Percentiles rank a stretch among this genome's conserved stretches.
Evolutionary conservation across 2,329 filamentous ascomycete genomes (phyloP).

Genomic region (Delphinella strobiligena): DNA sequence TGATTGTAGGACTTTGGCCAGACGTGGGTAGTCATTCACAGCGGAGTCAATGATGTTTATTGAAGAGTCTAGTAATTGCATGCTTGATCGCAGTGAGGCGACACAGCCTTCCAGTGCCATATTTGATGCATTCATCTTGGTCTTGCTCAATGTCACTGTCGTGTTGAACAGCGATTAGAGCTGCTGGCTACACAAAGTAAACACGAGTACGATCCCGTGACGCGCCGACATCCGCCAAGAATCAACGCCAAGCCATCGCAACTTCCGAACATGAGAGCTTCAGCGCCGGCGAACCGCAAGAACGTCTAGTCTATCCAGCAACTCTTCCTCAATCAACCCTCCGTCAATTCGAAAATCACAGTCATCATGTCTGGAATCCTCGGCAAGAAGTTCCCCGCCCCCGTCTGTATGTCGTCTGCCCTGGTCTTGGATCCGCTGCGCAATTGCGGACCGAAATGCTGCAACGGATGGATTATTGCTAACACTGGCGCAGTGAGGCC

Average conservation of each 20-base stretch:
- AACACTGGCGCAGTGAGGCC: constrained; percentile 7
- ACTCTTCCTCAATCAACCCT: constrained; percentile 8
- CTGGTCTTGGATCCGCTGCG: background rate
- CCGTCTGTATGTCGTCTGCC: constrained; percentile 30
- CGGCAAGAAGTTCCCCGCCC: constrained; percentile 40
- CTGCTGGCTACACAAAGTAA: too few species aligned
- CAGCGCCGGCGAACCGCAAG: background rate
- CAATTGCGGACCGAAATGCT: background rate
- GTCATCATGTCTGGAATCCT: constrained; percentile 30
- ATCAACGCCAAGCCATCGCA: background rate
- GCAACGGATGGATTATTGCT: background rate
- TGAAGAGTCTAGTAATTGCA: constrained; percentile 49
- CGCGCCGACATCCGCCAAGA: too few species aligned
- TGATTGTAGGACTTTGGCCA: constrained; percentile 51
- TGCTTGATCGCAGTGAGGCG: constrained; percentile 46
- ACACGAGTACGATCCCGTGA: too few species aligned
- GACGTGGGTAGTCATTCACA: constrained; percentile 50
- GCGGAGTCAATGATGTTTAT: constrained; percentile 51
- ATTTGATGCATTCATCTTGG: constrained; percentile 11
- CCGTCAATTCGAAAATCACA: constrained; percentile 8
- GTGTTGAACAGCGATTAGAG: too few species aligned
- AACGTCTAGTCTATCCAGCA: constrained; percentile 1
- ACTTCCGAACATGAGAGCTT: background rate
- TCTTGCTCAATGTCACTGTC: background rate
- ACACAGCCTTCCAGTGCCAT: constrained; percentile 47